phyloP scores from a whole-genome alignment of 495 filamentous ascomycete species.

The Xylaria curta region DNA sequence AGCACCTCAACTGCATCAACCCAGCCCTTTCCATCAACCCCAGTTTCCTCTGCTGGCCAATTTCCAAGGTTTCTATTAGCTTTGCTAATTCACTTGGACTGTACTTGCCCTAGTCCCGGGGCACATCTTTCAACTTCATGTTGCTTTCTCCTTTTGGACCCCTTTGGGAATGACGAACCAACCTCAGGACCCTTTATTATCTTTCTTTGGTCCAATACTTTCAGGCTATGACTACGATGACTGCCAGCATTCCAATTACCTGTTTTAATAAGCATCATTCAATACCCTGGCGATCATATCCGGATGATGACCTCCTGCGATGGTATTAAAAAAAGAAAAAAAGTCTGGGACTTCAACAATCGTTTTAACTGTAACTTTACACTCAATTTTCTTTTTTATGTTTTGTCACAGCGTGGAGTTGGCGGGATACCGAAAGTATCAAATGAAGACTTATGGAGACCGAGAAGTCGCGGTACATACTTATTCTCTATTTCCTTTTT shows the following conservation, averaged over 20 bases:
- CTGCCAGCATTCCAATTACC: constrained; percentile 7
- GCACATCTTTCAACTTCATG: constrained; percentile 32
- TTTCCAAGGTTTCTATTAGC: constrained; percentile 58
- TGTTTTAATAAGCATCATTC: constrained; percentile 21
- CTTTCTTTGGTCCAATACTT: background rate
- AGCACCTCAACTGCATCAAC: constrained; percentile 47
- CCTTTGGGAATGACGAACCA: background rate
- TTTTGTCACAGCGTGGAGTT: constrained; percentile 44
- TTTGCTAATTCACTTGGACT: constrained; percentile 22
- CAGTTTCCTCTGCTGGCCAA: constrained; percentile 53
- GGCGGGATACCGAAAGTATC: constrained; percentile 36
- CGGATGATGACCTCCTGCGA: background rate
- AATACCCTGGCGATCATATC: background rate
- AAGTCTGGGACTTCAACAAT: constrained; percentile 26
- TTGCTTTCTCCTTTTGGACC: constrained; percentile 28
- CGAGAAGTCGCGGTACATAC: constrained; percentile 30
- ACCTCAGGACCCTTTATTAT: constrained; percentile 24
- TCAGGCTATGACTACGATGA: constrained; percentile 17
- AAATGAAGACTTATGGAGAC: constrained; percentile 28
- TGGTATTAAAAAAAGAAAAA: constrained; percentile 18
- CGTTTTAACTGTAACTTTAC: constrained; percentile 34
- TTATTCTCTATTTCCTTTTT: constrained; percentile 3
- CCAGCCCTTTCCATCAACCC: constrained; percentile 55
- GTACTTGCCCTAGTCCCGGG: constrained; percentile 21
- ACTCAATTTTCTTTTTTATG: constrained; percentile 33